Conservation (phyloP, 352 stramenopile species). For the Globisporangium canariense region DNA sequence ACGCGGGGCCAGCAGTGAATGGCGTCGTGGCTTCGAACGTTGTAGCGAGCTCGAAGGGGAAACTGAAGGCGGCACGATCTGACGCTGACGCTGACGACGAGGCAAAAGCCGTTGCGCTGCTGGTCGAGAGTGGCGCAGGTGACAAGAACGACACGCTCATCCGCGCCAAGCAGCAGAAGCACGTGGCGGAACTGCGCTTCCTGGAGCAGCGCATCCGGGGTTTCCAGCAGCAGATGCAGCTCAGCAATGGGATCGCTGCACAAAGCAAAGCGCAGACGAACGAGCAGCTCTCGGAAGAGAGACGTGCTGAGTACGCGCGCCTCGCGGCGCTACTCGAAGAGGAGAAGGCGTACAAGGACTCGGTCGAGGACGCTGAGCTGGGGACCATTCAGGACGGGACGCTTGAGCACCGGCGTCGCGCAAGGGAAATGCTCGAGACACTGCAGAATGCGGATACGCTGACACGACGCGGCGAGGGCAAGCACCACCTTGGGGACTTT, state of each 20-base stretch:
- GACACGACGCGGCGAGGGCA: constrained; percentile 15
- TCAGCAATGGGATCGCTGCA: neutral
- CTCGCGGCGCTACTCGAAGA: constrained; percentile 12
- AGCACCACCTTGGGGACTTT: constrained; percentile 24
- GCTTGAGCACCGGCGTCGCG: constrained; percentile 20
- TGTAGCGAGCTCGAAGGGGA: neutral
- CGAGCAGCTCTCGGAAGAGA: constrained; percentile 15
- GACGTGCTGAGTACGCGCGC: constrained; percentile 15
- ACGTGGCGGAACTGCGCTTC: constrained; percentile 20
- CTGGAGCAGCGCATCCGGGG: constrained; percentile 23
- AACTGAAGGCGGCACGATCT: neutral
- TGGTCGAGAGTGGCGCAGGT: constrained; percentile 2
- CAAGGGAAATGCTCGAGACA: constrained; percentile 23
- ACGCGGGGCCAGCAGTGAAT: neutral
- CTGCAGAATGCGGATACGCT: constrained; percentile 17
- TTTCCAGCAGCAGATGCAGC: constrained; percentile 18
- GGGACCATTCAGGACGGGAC: constrained; percentile 20
- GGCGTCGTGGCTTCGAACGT: too few relatives aligned
- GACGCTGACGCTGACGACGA: neutral
- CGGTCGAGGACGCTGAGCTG: constrained; percentile 20
- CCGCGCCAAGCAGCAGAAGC: constrained; percentile 23
- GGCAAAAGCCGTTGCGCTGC: neutral
- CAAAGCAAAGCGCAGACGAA: constrained; percentile 2
- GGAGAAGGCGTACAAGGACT: constrained; percentile 17
- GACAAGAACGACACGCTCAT: neutral